These are phyloP conservation scores for Entrophospora sp. DNA, from an alignment of 192 early-diverging fungal species.

Conservation along the genomic window DNA sequence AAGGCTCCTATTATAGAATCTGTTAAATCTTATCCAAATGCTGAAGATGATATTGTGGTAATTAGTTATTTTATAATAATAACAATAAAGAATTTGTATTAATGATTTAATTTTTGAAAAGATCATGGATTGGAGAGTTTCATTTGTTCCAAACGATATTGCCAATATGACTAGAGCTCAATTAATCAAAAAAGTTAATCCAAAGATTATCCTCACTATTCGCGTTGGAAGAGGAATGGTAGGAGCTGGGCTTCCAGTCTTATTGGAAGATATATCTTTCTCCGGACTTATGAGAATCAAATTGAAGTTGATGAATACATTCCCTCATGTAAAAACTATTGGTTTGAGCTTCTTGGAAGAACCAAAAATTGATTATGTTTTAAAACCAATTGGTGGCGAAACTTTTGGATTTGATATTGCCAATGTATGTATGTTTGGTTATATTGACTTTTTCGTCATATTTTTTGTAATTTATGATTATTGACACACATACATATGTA, in stretches of 20 bases:
- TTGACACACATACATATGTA: no score
- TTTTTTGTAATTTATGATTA: no score
- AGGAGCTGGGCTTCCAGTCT: conserved; percentile 74
- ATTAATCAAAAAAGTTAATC: conserved; percentile 64
- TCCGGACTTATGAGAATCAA: conserved; percentile 66
- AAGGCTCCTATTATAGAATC: conserved; percentile 66
- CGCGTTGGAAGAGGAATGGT: conserved; percentile 81
- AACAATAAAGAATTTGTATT: no score
- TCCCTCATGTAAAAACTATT: conserved; percentile 79
- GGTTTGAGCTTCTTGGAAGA: conserved; percentile 77
- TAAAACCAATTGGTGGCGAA: conserved; percentile 84
- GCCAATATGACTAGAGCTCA: conserved; percentile 62
- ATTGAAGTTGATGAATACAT: conserved; percentile 77
- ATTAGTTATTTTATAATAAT: no score
- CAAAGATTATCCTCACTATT: conserved; percentile 78
- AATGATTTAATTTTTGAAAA: conserved; percentile 17
- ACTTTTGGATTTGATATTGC: conserved; percentile 80
- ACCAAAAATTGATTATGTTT: conserved; percentile 82
- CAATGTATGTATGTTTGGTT: no score
- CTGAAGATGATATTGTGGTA: conserved; percentile 66
- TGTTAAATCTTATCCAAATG: conserved; percentile 63
- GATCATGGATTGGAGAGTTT: conserved; percentile 87
- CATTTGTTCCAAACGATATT: conserved; percentile 77
- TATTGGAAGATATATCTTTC: conserved; percentile 81
- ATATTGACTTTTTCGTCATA: no score